These are phyloP conservation scores for Cladobotryum protrusum DNA, from an alignment of 2,329 filamentous ascomycete species.

Conservation along the genomic window DNA sequence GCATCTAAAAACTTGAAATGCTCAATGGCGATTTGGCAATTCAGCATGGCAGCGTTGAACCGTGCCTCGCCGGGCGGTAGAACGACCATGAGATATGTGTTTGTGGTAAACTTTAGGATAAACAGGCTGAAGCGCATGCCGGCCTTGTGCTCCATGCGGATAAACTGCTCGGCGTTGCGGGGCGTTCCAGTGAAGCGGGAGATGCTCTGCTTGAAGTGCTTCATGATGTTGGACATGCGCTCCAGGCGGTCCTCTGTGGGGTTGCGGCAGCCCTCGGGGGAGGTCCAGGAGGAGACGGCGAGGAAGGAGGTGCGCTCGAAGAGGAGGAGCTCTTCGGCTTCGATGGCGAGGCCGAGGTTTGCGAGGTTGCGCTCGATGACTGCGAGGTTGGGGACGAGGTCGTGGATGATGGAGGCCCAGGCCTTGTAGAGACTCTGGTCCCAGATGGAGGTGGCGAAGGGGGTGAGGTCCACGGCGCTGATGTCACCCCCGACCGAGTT, in stretches of 20 bases:
- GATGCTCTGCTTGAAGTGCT: conserved; percentile 88
- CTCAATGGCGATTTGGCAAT: conserved; percentile 78
- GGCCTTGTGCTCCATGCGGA: conserved; percentile 74
- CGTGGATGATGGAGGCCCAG: conserved; percentile 97
- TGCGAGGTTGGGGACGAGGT: conserved; percentile 87
- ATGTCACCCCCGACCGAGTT: conserved; percentile 28
- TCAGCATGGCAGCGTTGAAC: conserved; percentile 85
- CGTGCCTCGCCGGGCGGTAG: conserved; percentile 85
- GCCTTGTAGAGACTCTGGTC: conserved; percentile 97
- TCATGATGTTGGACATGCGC: conserved; percentile 92
- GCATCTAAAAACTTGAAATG: conserved; percentile 68
- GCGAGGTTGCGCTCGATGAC: conserved; percentile 82
- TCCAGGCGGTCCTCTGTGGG: conserved; percentile 91
- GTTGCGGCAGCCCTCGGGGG: conserved; percentile 67
- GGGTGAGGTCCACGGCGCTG: conserved; percentile 60
- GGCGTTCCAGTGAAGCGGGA: conserved; percentile 72
- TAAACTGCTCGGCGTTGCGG: conserved; percentile 76
- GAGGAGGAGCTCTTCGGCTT: conserved; percentile 87
- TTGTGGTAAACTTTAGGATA: conserved; percentile 91
- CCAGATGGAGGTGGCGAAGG: conserved; percentile 96
- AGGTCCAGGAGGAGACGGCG: conserved; percentile 88
- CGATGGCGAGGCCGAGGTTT: conserved; percentile 75
- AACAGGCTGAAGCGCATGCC: conserved; percentile 81
- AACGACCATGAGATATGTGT: conserved; percentile 91
- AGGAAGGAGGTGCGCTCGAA: conserved; percentile 96